Evolutionary conservation across 2,329 filamentous ascomycete species (phyloP).

Genomic region (Grosmannia serpens): DNA sequence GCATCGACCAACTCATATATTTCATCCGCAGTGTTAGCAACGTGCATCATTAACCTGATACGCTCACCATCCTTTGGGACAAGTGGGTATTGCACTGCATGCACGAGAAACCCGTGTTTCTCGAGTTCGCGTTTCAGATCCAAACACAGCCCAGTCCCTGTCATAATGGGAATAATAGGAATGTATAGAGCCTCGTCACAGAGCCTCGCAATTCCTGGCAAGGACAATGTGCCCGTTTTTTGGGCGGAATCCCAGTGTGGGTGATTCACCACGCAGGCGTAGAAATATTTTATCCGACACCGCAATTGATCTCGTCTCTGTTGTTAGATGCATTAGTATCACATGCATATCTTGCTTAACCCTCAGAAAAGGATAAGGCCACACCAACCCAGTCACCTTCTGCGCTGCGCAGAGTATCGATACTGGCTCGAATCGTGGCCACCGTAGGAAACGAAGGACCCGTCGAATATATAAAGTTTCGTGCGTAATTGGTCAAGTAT

Average conservation of each 20-base stretch:
- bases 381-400: neutral
- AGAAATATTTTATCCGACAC: neutral
- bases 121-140: neutral
- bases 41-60: neutral
- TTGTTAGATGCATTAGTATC: neutral
- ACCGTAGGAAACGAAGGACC: neutral
- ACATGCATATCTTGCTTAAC: neutral
- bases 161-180: neutral
- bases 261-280: neutral
- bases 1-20: neutral
- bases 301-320: neutral
- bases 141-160: neutral
- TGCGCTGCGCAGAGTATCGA: neutral
- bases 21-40: neutral
- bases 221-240: neutral
- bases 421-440: neutral
- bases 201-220: neutral
- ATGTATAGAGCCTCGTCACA: neutral
- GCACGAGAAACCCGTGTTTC: neutral
- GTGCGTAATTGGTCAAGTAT: neutral
- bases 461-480: neutral
- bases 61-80: neutral
- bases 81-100: neutral
- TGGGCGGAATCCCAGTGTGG: neutral
- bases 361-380: neutral